Evolutionary conservation across 208 protist species (phyloP), one percentile per base, ranked within the genome.

Genomic region (Leishmania amazonensis): DNA sequence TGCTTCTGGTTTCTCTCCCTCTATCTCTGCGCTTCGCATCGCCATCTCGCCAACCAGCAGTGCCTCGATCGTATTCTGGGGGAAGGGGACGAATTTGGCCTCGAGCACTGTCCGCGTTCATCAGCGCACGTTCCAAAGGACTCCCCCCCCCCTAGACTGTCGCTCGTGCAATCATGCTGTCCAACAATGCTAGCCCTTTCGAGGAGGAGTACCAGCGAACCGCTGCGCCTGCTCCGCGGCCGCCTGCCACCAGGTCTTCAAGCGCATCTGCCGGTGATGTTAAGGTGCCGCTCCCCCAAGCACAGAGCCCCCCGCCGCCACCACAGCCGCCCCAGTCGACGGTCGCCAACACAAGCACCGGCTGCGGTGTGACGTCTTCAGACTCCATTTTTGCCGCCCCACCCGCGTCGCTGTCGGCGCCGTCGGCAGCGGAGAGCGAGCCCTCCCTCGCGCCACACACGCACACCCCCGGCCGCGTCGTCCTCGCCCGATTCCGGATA

Each of bases 401-500:
- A 24, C 62, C 28, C 62, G 62, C 58, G 40, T 76, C 74, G 31
- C 28, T 75, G 17, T 75, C 73, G 19, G 42, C 79, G 31, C 35
- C 68, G 21, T 76, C 77, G 42, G 71, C 78, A 51, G 53, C 31
- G 31, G 70, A 83, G 42, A 64, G 64, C 7, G 54, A 77, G n/a
- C 38, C 47, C 4, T 81, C 79, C 35, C 38, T 81, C 68, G 45
- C 70, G 21, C 31, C 67, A 17, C 78, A 82, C 67, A 35, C 75
- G 38, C 64, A 78, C 15, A 49, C 68, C 38, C 76, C 81, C 81
- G 79, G 67, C 75, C 86, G 82, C 65, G 28, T 79, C 42, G 60
- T 71, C 57, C 83, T 95, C 9, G 90, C 88, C 1, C 85, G 75
- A 35, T 94, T 96, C 73, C 67, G 75, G 2, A 90, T 95, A 11